Evolutionary conservation across 495 filamentous ascomycete species (phyloP), one percentile per base, ranked within the genome.

Genomic region (Tuber indicum): DNA sequence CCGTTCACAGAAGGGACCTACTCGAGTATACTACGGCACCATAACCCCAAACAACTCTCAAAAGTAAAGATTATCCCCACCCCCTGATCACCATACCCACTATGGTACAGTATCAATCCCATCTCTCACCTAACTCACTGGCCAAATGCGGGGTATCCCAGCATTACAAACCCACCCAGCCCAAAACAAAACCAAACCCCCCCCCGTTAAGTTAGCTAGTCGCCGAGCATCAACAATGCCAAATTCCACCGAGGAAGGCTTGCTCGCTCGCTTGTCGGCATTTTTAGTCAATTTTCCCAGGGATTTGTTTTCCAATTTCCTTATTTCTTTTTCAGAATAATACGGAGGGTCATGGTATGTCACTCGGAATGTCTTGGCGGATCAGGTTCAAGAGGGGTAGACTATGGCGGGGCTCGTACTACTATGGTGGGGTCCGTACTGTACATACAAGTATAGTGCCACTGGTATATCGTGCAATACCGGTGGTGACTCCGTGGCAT

Each of bases 91-190:
- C 8, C n/a, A 62, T 6, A n/a, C 52, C n/a, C n/a, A 12, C 52
- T 58, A 26, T 3, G 23, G 9, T 41, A 58, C 10, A 3, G 9
- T 3, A 1, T 32, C 32, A 26, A 62, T 62, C 52, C 32, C 12
- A 62, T 14, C n/a, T 26, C n/a, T 32, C 52, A 26, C 52, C 52
- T 0, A 32, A 62, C n/a, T 16, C 52, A 62, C 52, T 16, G 0
- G 52, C 52, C n/a, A 62, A 16, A 62, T 62, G 52, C n/a, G n/a
- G 52, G 52, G 52, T 52, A 32, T n/a, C 52, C 52, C 52, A 62
- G 3, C n/a, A n/a, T 62, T 62, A 26, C 10, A 62, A 62, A 62
- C n/a, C 52, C 52, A 62, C n/a, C 52, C 52, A 62, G n/a, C 10
- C n/a, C n/a, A 14, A 62, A n/a, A 3, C 52, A 10, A 43, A 43